Evolutionary conservation across 371 early-diverging fungal species (phyloP).

Genomic region (Syncephalastrum racemosum): DNA sequence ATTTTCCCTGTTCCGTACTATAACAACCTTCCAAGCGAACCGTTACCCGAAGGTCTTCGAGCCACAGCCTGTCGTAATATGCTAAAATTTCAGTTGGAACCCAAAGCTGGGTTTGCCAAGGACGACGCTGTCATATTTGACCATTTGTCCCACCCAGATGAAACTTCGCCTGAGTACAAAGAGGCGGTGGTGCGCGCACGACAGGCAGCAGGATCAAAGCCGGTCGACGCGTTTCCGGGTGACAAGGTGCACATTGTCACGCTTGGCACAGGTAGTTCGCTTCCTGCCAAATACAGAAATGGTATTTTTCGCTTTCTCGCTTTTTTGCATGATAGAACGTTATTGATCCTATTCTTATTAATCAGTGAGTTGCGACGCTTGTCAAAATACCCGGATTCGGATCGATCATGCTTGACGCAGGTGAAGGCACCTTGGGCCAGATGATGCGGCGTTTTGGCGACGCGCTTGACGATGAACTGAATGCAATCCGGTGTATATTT

Average conservation of each 20-base stretch:
- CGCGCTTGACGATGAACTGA: conserved; percentile 40
- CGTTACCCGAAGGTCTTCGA: no score
- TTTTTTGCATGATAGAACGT: conserved; percentile 5
- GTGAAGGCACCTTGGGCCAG: conserved; percentile 97
- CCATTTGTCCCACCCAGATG: conserved; percentile 15
- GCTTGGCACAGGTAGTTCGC: conserved; percentile 95
- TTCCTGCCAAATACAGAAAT: conserved; percentile 97
- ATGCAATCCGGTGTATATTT: conserved; percentile 75
- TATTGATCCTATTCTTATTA: conserved; percentile 5
- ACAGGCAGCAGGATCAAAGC: conserved; percentile 28
- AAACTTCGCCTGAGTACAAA: conserved; percentile 10
- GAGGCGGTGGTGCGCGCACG: conserved; percentile 29
- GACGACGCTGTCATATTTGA: conserved; percentile 23
- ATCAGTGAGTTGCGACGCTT: conserved; percentile 83
- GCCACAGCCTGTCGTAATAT: conserved; percentile 32
- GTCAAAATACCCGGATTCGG: conserved; percentile 63
- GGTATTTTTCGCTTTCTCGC: conserved; percentile 51
- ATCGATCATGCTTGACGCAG: conserved; percentile 89
- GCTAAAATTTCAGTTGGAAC: conserved; percentile 31
- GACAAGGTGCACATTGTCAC: conserved; percentile 63
- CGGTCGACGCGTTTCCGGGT: conserved; percentile 44
- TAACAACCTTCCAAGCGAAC: conserved; percentile 21
- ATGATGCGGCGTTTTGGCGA: conserved; percentile 79
- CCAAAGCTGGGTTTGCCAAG: conserved; percentile 20
- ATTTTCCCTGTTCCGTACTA: conserved; percentile 71